phyloP scores from a whole-genome alignment of 139 green algal genomes.

The Picochlorum sp. region DNA sequence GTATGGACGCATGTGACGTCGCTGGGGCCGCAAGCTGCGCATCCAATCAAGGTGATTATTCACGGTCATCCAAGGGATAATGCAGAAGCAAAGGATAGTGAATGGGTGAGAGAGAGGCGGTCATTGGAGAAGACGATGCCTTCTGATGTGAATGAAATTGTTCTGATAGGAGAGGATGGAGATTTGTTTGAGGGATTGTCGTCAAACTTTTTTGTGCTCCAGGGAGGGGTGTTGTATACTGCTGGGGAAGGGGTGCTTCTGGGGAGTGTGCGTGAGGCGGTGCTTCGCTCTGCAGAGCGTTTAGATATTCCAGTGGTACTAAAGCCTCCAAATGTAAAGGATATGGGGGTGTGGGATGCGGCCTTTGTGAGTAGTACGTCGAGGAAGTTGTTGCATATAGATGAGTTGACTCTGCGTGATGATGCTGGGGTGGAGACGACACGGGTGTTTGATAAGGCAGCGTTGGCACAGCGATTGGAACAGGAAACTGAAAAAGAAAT shows the following conservation, averaged over 20 bases:
- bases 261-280: constrained; percentile 43
- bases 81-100: constrained; percentile 54
- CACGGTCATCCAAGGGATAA: constrained; percentile 41
- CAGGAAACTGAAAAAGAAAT: constrained; percentile 29
- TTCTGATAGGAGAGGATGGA: constrained; percentile 22
- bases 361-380: constrained; percentile 51
- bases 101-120: constrained; percentile 50
- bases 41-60: constrained; percentile 41
- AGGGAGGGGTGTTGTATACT: constrained; percentile 30
- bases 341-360: constrained; percentile 48
- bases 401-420: constrained; percentile 13
- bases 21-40: constrained; percentile 28
- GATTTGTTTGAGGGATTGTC: constrained; percentile 38
- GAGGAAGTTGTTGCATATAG: constrained; percentile 47
- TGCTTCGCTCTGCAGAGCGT: constrained; percentile 33
- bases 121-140: constrained; percentile 27
- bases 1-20: constrained; percentile 27
- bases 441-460: constrained; percentile 7
- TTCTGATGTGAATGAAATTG: constrained; percentile 29
- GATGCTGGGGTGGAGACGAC: not conserved
- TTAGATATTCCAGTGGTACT: constrained; percentile 37
- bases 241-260: constrained; percentile 44
- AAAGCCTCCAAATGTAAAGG: constrained; percentile 23
- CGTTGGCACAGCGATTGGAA: constrained; percentile 21
- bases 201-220: constrained; percentile 54